Evolutionary conservation across 2,329 filamentous ascomycete genomes (phyloP), one percentile per base, ranked within the genome.

Genomic region (Fonsecaea pedrosoi): DNA sequence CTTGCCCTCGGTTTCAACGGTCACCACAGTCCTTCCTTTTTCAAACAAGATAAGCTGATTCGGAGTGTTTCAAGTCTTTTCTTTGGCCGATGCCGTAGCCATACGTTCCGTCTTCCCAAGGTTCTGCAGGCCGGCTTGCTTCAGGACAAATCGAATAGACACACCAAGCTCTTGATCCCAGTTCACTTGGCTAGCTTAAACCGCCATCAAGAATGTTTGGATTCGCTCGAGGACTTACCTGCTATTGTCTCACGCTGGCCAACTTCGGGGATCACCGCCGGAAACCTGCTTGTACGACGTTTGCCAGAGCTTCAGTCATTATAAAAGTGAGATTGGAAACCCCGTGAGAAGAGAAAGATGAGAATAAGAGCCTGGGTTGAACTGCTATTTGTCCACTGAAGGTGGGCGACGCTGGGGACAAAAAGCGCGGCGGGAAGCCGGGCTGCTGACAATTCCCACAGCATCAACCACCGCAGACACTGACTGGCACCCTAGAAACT

Each of bases 21-120:
- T 50, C 42, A 48, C 42, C 15, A 21, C n/a, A 2, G 6, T 25
- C 45, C 48, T 53, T 6, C 30, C 25, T 3, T 25, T 48, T 53
- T 40, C 50, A 42, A 50, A 37, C 35, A 38, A 40, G 59, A 61
- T 61, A 61, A 61, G 59, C 59, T 54, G 21, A 10, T n/a, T n/a
- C 15, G 6, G 13, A 30, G 7, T 55, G 10, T 37, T 34, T 15
- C 30, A n/a, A 4, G 40, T 25, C 40, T 5, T 9, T 45, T 45
- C n/a, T 21, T 45, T 45, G n/a, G 10, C 15, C 40, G 40, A 45
- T 5, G 5, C 15, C 5, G 9, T n/a, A 18, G 40, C 18, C 18
- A 50, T 25, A 25, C 5, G 21, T 25, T 50, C 45, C 45, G 45
- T 50, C 18, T 5, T 50, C 25, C 18, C 45, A 18, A 25, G 5